Base-by-base conservation (phyloP, 768 basidiomycete species). In the Lentinula edodes region DNA sequence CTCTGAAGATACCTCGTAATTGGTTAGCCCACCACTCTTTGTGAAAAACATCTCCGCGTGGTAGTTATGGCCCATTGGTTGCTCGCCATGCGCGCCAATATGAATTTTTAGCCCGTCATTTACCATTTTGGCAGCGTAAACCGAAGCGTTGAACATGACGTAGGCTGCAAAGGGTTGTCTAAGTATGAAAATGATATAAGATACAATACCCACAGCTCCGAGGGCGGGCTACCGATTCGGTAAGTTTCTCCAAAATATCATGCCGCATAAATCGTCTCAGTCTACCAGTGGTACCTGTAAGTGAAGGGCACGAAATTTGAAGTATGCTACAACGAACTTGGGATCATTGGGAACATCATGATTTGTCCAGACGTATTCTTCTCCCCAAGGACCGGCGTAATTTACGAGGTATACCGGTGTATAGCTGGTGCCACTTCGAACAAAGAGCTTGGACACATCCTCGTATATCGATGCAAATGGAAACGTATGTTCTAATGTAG, bases 361-460 rank as follows among this genome's bases (percentile, higher is more conserved):
- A 3, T 70, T 77, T 2, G 87, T 86, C 88, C 89, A 91, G 15
- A 90, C 78, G 56, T 78, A 73, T 64, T 90, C 81, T 64, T 91
- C 89, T 6, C 89, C 89, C 70, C 70, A 80, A 3, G 76, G 77
- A 28, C 89, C 89, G n/a, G 88, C 89, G 68, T 90, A 91, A 67
- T 89, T 85, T n/a, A 90, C 89, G 28, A 90, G 72, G 62, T 90
- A 89, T 0, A 89, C 90, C 3, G 89, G 89, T 0, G 89, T 89
- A 32, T 81, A 76, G 9, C 85, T 88, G 13, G 89, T 89, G 2
- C 89, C 89, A 67, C 88, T 90, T 66, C 75, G 58, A 2, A 83
- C 83, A 66, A 78, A 90, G 9, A 91, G 74, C 0, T 76, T 85
- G 23, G 86, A 66, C 54, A 90, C 74, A 64, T 90, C 89, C 18